Evolutionary conservation across 768 basidiomycete species (phyloP).

Genomic region (Lentinula edodes): DNA sequence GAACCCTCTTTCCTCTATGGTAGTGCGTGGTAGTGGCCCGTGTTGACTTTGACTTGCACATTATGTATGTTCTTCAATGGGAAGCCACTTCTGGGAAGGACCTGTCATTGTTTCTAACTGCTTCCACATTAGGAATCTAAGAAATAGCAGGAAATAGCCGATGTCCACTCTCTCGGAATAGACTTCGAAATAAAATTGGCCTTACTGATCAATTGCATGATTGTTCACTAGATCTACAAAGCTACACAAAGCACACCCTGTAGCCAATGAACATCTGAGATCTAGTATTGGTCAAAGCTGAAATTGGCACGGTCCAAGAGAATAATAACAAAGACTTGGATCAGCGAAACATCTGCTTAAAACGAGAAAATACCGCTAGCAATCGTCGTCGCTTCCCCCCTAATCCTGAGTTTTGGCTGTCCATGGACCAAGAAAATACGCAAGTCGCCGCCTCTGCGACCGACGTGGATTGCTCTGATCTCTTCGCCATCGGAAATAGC

Average conservation of each 20-base stretch:
- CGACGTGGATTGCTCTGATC: slow-evolving; percentile 45
- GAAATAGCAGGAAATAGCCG: neutral
- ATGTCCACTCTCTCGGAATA: too few relatives aligned
- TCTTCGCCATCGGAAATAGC: slow-evolving; percentile 24
- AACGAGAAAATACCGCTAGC: slow-evolving; percentile 26
- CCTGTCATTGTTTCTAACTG: neutral
- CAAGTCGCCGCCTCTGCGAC: slow-evolving; percentile 42
- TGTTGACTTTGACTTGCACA: neutral
- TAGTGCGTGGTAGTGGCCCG: neutral
- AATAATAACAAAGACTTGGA: too few relatives aligned
- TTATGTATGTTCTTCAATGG: neutral
- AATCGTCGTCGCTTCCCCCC: slow-evolving; percentile 29
- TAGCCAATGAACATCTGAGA: neutral
- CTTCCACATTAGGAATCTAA: neutral
- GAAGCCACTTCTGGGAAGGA: neutral
- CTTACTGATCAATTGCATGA: neutral
- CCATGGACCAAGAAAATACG: slow-evolving; percentile 31
- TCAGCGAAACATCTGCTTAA: neutral
- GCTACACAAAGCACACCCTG: too few relatives aligned
- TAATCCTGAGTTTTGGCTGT: slow-evolving; percentile 24
- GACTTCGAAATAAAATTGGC: too few relatives aligned
- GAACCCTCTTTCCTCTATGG: neutral
- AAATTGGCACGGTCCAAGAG: neutral
- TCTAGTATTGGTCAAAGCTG: slow-evolving; percentile 2
- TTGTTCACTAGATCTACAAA: too few relatives aligned